Conservation (phyloP, 2,329 filamentous ascomycete species). For the Ilyonectria sp. region DNA sequence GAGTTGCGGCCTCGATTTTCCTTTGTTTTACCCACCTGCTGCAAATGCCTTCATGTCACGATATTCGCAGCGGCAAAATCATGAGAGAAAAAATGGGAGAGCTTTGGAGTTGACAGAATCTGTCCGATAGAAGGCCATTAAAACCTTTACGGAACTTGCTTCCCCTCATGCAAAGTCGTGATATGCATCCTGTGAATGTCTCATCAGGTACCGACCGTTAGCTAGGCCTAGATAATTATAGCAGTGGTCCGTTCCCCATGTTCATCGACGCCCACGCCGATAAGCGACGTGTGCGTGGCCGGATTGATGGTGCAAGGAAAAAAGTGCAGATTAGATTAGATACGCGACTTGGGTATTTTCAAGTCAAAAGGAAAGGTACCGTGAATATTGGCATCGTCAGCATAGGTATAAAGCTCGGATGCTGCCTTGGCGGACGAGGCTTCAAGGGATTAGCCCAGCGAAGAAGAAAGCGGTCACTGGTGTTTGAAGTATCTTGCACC, state of each 20-base stretch:
- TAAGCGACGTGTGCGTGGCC: slow-evolving; percentile 9
- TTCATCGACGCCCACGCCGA: background rate
- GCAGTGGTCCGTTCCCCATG: slow-evolving; percentile 2
- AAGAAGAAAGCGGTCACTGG: background rate
- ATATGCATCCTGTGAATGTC: slow-evolving; percentile 3
- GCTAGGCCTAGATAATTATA: background rate
- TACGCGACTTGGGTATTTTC: background rate
- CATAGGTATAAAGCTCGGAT: background rate
- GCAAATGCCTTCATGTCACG: slow-evolving; percentile 49
- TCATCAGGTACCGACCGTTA: background rate
- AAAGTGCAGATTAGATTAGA: slow-evolving; percentile 9
- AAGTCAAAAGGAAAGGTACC: background rate
- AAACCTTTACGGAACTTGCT: slow-evolving; percentile 31
- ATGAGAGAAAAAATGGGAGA: slow-evolving; percentile 54
- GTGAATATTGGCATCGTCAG: background rate
- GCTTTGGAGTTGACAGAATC: slow-evolving; percentile 50
- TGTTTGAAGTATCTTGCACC: background rate
- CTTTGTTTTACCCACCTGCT: slow-evolving; percentile 57
- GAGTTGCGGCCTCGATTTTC: slow-evolving; percentile 48
- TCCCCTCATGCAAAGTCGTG: background rate
- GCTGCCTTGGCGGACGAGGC: background rate
- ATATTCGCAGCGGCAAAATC: slow-evolving; percentile 52
- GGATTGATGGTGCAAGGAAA: background rate
- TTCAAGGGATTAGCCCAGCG: background rate
- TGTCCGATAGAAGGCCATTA: slow-evolving; percentile 56